These are phyloP conservation scores for Fusarium burgessii DNA, from an alignment of 2,329 filamentous ascomycete genomes.

Conservation along the genomic window DNA sequence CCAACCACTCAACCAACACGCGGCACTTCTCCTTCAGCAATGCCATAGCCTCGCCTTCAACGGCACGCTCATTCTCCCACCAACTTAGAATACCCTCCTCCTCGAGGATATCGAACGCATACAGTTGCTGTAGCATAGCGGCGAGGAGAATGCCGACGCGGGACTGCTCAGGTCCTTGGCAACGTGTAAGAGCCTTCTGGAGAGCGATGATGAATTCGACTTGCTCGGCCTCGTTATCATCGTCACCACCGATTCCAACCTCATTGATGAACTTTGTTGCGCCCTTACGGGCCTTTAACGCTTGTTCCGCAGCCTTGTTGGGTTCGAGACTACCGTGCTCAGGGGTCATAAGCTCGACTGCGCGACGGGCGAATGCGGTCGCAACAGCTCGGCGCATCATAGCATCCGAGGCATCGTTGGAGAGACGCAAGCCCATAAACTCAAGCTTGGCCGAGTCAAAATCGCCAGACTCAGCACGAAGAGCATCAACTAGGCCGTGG, in stretches of 20 bases:
- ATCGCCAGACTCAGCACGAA: constrained; percentile 79
- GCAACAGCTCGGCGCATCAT: constrained; percentile 90
- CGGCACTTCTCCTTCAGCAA: constrained; percentile 79
- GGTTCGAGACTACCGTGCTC: constrained; percentile 67
- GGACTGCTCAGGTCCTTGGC: constrained; percentile 66
- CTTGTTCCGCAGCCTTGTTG: constrained; percentile 71
- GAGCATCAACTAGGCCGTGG: constrained; percentile 84
- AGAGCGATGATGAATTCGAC: constrained; percentile 85
- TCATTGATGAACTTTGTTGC: constrained; percentile 68
- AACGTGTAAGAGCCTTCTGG: constrained; percentile 80
- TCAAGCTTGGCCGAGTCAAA: constrained; percentile 88
- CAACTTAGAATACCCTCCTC: constrained; percentile 89
- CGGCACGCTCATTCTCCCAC: constrained; percentile 82
- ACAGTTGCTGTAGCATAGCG: constrained; percentile 84
- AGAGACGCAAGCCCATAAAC: constrained; percentile 92
- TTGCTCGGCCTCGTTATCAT: constrained; percentile 75
- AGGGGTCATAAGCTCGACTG: constrained; percentile 73
- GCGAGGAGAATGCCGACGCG: constrained; percentile 75
- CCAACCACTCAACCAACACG: constrained; percentile 85
- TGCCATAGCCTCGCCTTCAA: constrained; percentile 74
- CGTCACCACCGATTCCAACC: constrained; percentile 68
- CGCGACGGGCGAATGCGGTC: constrained; percentile 84
- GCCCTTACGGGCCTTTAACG: constrained; percentile 67
- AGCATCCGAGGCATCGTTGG: constrained; percentile 88
- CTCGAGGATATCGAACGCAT: constrained; percentile 85